Percentiles rank a stretch among this genome's conserved stretches.
These are phyloP conservation scores for Chalara sp. DNA, from an alignment of 2,329 filamentous ascomycete genomes.

Conservation along the genomic window DNA sequence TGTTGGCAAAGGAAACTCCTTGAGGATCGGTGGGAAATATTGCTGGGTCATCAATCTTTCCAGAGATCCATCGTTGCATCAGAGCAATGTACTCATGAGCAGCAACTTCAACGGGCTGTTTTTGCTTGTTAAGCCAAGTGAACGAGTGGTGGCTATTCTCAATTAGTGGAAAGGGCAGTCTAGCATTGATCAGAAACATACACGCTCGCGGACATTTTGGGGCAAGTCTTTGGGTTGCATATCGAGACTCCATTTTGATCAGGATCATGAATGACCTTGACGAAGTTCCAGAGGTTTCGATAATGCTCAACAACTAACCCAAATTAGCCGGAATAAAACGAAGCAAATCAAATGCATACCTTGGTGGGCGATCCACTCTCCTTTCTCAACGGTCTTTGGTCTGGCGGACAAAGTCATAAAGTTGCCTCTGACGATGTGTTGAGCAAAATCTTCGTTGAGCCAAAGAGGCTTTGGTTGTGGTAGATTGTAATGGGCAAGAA, in stretches of 20 bases:
- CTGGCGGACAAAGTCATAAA: constrained; percentile 93
- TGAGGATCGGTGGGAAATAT: constrained; percentile 87
- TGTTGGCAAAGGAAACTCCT: constrained; percentile 58
- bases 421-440: constrained; percentile 92
- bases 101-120: constrained; percentile 84
- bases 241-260: constrained; percentile 72
- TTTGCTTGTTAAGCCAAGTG: constrained; percentile 87
- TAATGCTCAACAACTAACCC: constrained; percentile 82
- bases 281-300: constrained; percentile 80
- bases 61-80: constrained; percentile 94
- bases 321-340: too few relatives aligned
- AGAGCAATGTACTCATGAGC: constrained; percentile 91
- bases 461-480: constrained; percentile 64
- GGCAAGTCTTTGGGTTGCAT: constrained; percentile 79
- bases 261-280: constrained; percentile 79
- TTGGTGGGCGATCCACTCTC: constrained; percentile 95
- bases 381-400: constrained; percentile 87
- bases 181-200: constrained; percentile 42
- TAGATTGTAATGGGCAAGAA: constrained; percentile 54
- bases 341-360: constrained; percentile 41
- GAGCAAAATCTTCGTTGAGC: constrained; percentile 68
- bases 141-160: constrained; percentile 74
- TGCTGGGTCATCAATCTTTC: constrained; percentile 83
- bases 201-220: constrained; percentile 90
- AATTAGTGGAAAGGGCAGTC: constrained; percentile 3